Percentiles rank a stretch among this genome's conserved stretches.
Conservation (phyloP, 73 alveolate genomes). For the Paramecium caudatum region DNA sequence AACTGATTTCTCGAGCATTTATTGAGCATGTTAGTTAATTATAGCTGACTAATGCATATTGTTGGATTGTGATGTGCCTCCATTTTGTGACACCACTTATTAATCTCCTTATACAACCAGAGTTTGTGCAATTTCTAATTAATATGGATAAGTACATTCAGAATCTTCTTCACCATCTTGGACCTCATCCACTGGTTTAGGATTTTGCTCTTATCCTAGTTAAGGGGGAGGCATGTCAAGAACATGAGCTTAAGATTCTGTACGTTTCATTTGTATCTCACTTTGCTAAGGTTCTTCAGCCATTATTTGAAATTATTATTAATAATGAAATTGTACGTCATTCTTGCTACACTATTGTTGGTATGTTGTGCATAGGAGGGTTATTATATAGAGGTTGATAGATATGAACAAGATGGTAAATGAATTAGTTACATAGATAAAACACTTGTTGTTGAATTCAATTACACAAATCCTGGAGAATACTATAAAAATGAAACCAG, state of each 20-base stretch:
- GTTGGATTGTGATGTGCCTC: not conserved
- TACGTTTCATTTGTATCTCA: conserved; percentile 11
- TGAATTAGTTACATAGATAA: too few relatives aligned
- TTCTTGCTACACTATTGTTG: too few relatives aligned
- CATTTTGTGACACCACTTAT: not conserved
- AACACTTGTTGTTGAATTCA: not conserved
- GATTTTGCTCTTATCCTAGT: not conserved
- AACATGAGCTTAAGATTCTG: conserved; percentile 10
- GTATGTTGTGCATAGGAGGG: too few relatives aligned
- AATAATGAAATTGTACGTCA: too few relatives aligned
- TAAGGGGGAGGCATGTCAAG: conserved; percentile 9
- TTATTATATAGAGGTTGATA: too few relatives aligned
- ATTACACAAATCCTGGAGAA: conserved; percentile 40
- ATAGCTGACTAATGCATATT: conserved; percentile 33
- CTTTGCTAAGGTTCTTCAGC: too few relatives aligned
- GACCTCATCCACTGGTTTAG: not conserved
- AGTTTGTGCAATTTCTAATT: conserved; percentile 3
- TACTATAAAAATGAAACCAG: conserved; percentile 14
- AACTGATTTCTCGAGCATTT: conserved; percentile 10
- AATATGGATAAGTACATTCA: not conserved
- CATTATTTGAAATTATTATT: too few relatives aligned
- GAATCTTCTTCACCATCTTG: conserved; percentile 2
- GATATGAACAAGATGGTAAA: too few relatives aligned
- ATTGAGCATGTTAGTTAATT: not conserved
- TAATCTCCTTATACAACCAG: conserved; percentile 27